Base-by-base conservation (phyloP, 139 green algal species). In the Pseudopediastrum boryanum region DNA sequence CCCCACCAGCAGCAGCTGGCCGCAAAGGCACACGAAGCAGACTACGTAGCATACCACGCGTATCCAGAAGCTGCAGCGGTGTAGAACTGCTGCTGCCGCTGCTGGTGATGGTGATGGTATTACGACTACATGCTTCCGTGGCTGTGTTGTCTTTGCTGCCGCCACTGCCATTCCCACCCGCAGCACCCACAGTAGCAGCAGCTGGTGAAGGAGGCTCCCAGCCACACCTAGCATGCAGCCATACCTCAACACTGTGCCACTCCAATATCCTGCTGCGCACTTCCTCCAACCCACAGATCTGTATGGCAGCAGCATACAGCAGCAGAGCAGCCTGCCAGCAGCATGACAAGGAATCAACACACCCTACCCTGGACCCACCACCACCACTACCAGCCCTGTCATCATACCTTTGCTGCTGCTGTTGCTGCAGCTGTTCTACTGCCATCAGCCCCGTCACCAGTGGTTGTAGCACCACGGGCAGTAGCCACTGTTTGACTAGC, bases 301-400 rank as follows among this genome's bases (percentile, higher is more conserved):
- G n/a, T n/a, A n/a, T n/a, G n/a, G 48, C 63, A 51, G 58, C 59
- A 48, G 67, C 78, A 70, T 64, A 71, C 71, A 74, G 71, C 71
- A 78, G 71, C 71, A 78, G 71, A 27, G 58, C 71, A 27, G n/a
- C 42, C 4, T 41, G 54, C 71, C 71, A 78, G 41, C 69, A 78
- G n/a, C 58, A 66, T 10, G 35, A 56, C 41, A 3, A 9, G n/a
- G 33, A 9, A 13, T 65, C 54, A 65, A 27, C 23, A 56, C 39
- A 27, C 29, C 41, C 66, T 56, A 43, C 66, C 25, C 43, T 56
- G 66, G 38, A 48, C 33, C 61, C 58, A 43, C 66, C 58, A 27
- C 66, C n/a, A 44, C 1, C 35, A 12, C 39, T 50, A n/a, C 39
- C 39, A 25, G 41, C 59, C 39, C 27, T 69, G 54, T n/a, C n/a